Evolutionary conservation across 2,329 filamentous ascomycete species (phyloP).

Genomic region (Trichoderma hamatum): DNA sequence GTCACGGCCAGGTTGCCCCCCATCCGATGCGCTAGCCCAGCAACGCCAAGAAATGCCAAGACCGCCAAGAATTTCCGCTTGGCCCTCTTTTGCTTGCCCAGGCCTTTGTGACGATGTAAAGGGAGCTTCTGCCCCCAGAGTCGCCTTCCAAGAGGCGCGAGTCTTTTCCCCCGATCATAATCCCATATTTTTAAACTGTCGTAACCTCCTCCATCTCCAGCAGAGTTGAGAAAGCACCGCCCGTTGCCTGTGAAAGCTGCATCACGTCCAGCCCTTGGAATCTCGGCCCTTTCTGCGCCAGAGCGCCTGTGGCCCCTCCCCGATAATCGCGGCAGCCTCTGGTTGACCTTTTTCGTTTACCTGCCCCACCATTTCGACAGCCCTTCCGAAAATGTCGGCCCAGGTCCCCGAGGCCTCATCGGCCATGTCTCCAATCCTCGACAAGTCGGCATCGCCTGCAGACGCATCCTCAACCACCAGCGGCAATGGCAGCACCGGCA

Average conservation of each 20-base stretch:
- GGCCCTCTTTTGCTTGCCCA: constrained; percentile 42
- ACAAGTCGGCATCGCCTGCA: constrained; percentile 33
- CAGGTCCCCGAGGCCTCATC: constrained; percentile 35
- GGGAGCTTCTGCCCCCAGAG: constrained; percentile 35
- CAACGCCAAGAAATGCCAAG: constrained; percentile 36
- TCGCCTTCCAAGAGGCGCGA: constrained; percentile 12
- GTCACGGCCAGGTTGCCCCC: constrained; percentile 7
- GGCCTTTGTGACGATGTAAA: constrained; percentile 42
- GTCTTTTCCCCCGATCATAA: constrained; percentile 25
- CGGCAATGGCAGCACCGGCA: constrained; percentile 16
- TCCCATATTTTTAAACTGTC: constrained; percentile 5
- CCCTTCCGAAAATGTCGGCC: constrained; percentile 38
- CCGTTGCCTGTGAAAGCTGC: constrained; percentile 11
- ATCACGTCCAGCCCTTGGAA: constrained; percentile 11
- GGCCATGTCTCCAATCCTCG: constrained; percentile 29
- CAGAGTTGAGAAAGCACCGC: neutral
- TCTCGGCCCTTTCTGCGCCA: constrained; percentile 13
- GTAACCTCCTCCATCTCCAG: neutral
- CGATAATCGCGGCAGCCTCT: constrained; percentile 15
- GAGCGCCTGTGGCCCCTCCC: constrained; percentile 22
- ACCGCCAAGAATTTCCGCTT: constrained; percentile 43
- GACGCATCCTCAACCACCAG: constrained; percentile 20
- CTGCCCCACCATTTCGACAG: constrained; percentile 18
- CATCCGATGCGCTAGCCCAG: constrained; percentile 27
- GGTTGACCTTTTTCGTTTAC: constrained; percentile 9